These are phyloP conservation scores for Phlyctochytrium bullatum DNA, from an alignment of 192 early-diverging fungal genomes.

Conservation along the genomic window DNA sequence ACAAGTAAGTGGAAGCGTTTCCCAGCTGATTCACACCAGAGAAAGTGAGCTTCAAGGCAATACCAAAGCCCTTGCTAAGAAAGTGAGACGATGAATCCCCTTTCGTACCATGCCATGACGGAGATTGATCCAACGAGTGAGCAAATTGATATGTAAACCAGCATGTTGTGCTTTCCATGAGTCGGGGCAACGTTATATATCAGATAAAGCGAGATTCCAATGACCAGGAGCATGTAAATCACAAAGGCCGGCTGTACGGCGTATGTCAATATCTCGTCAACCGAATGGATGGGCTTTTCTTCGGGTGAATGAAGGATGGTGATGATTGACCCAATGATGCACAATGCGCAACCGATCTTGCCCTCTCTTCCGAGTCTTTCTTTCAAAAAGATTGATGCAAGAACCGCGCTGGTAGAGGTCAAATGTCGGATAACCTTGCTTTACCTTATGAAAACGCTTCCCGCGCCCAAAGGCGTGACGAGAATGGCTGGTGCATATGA, in stretches of 20 bases:
- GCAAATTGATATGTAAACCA: conserved; percentile 94
- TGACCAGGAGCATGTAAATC: conserved; percentile 69
- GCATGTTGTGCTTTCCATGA: conserved; percentile 74
- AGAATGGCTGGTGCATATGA: conserved; percentile 94
- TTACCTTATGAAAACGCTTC: conserved; percentile 84
- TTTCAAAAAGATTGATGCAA: conserved; percentile 84
- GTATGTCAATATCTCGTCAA: conserved; percentile 81
- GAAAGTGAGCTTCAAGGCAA: conserved; percentile 89
- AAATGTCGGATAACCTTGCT: conserved; percentile 6
- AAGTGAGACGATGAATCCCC: conserved; percentile 34
- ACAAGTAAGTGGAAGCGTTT: conserved; percentile 86
- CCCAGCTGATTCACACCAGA: conserved; percentile 89
- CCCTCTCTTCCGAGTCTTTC: conserved; percentile 73
- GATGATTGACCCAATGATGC: conserved; percentile 83
- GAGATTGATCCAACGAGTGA: conserved; percentile 91
- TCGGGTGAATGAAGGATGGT: conserved; percentile 81
- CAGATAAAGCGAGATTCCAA: conserved; percentile 65
- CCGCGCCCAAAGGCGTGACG: conserved; percentile 89
- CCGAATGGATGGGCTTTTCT: conserved; percentile 72
- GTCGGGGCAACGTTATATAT: conserved; percentile 78
- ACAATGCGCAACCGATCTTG: conserved; percentile 86
- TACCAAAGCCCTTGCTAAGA: conserved; percentile 91
- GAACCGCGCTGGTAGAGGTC: conserved; percentile 61
- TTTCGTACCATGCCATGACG: conserved; percentile 7
- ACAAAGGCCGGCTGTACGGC: conserved; percentile 81